Evolutionary conservation across 202 grass and related monocot species (phyloP).

Genomic region (Tripidium arundinaceum): DNA sequence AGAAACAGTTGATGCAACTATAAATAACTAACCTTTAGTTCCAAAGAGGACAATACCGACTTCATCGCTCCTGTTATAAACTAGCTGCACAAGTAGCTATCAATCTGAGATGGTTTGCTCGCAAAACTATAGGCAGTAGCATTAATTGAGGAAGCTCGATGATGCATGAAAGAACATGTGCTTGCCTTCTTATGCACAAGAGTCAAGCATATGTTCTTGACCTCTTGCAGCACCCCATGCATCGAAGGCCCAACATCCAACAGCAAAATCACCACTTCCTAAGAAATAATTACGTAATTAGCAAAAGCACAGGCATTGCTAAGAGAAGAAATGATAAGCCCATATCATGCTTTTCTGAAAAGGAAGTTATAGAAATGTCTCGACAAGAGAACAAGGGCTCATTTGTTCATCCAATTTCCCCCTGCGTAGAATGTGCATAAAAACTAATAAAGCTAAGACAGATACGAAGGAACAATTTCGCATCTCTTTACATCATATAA

Average conservation of each 20-base stretch:
- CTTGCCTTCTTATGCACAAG: slow-evolving; percentile 88
- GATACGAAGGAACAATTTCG: neutral
- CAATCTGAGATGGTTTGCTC: neutral
- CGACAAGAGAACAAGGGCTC: neutral
- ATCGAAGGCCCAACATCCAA: slow-evolving; percentile 91
- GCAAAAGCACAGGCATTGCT: neutral
- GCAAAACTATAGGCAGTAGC: neutral
- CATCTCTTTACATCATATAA: neutral
- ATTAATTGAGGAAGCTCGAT: neutral
- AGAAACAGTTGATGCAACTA: neutral
- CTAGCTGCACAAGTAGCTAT: slow-evolving; percentile 48
- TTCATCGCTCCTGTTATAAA: slow-evolving; percentile 67
- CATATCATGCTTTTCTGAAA: neutral
- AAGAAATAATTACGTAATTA: neutral
- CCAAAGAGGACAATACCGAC: slow-evolving; percentile 76
- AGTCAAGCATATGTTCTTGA: slow-evolving; percentile 61
- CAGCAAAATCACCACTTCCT: slow-evolving; percentile 80
- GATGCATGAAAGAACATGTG: neutral
- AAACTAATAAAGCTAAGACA: neutral
- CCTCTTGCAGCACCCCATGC: slow-evolving; percentile 65
- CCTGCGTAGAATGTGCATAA: neutral
- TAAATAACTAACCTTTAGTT: slow-evolving; percentile 54
- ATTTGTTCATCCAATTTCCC: neutral
- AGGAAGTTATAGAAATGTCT: neutral
- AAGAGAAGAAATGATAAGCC: neutral